phyloP scores from a whole-genome alignment of 1,284 basidiomycete genomes.

The Anthracocystis walkeri region DNA sequence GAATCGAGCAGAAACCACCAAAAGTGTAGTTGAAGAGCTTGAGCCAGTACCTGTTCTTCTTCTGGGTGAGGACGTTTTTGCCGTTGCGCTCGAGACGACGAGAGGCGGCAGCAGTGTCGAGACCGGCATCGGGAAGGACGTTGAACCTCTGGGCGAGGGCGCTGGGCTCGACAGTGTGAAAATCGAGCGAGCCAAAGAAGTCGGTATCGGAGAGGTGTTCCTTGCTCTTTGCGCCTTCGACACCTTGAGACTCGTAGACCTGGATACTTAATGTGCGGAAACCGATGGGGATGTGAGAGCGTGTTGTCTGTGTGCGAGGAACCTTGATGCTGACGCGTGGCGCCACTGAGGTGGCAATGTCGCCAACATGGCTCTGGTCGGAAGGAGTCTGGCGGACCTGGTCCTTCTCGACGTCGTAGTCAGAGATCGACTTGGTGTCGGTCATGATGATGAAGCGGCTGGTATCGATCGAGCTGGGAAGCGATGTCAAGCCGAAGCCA shows the following conservation, averaged over 20 bases:
- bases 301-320: slow-evolving; percentile 42
- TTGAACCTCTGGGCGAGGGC: slow-evolving; percentile 74
- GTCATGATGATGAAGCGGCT: slow-evolving; percentile 25
- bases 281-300: slow-evolving; percentile 55
- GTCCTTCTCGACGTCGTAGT: slow-evolving; percentile 45
- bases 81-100: slow-evolving; percentile 72
- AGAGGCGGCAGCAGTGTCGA: slow-evolving; percentile 73
- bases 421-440: slow-evolving; percentile 33
- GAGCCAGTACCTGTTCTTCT: slow-evolving; percentile 73
- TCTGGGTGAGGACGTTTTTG: slow-evolving; percentile 73
- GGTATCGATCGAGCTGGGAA: slow-evolving; percentile 15
- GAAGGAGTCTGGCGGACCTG: slow-evolving; percentile 21
- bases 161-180: slow-evolving; percentile 73
- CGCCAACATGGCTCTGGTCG: slow-evolving; percentile 23
- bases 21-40: slow-evolving; percentile 74
- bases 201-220: slow-evolving; percentile 47
- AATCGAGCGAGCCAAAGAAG: slow-evolving; percentile 71
- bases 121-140: slow-evolving; percentile 71
- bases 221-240: slow-evolving; percentile 32
- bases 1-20: slow-evolving; percentile 75
- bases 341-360: slow-evolving; percentile 14
- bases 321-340: slow-evolving; percentile 44
- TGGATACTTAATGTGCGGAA: slow-evolving; percentile 64
- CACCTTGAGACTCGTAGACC: slow-evolving; percentile 52
- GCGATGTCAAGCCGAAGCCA: slow-evolving; percentile 26